These are phyloP conservation scores for Durusdinium trenchii DNA, from an alignment of 73 alveolate species.

Conservation along the genomic window DNA sequence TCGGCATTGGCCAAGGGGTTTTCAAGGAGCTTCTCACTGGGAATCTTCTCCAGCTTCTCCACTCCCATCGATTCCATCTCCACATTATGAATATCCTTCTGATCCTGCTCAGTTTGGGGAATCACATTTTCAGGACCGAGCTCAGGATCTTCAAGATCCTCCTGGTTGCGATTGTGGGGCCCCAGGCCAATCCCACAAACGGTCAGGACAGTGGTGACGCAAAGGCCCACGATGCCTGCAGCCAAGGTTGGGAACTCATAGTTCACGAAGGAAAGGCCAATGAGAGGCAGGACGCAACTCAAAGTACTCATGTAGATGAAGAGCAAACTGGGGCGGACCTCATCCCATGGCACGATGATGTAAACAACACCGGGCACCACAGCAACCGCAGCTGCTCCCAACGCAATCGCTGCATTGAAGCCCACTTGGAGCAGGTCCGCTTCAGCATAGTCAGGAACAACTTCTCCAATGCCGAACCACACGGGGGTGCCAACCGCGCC, in stretches of 20 bases:
- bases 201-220: conserved; percentile 50
- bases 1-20: neutral
- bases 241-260: conserved; percentile 92
- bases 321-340: conserved; percentile 41
- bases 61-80: no score
- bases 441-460: conserved; percentile 60
- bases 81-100: no score
- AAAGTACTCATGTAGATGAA: conserved; percentile 56
- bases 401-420: conserved; percentile 52
- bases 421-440: conserved; percentile 66
- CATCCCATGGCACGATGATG: conserved; percentile 75
- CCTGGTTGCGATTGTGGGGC: neutral
- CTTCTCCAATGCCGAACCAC: conserved; percentile 95
- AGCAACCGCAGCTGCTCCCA: neutral
- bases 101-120: no score
- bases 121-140: no score
- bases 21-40: neutral
- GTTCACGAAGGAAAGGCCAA: conserved; percentile 50
- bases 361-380: conserved; percentile 69
- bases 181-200: conserved; percentile 8
- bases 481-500: conserved; percentile 96
- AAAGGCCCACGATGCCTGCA: conserved; percentile 78
- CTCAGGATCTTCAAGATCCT: neutral
- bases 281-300: conserved; percentile 62
- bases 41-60: neutral